Evolutionary conservation across 2,329 filamentous ascomycete species (phyloP).

Genomic region (Penicillium sp.): DNA sequence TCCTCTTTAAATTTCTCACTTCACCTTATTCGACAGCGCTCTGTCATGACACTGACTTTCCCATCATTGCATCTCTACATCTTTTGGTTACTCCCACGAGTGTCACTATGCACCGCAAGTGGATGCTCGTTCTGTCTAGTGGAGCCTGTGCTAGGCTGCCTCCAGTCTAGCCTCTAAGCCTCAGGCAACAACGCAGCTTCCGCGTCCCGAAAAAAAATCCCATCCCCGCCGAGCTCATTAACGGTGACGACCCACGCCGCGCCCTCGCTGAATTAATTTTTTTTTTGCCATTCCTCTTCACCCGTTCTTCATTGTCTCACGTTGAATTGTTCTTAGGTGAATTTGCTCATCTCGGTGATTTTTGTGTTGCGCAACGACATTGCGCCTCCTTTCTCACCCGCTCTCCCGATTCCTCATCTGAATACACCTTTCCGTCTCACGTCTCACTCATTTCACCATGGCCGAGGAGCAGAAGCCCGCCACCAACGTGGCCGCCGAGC

Average conservation of each 20-base stretch:
- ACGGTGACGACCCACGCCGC: conserved; percentile 4
- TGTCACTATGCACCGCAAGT: neutral
- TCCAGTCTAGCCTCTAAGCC: conserved; percentile 7
- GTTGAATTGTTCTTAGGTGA: too few species aligned
- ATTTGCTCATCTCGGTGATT: neutral
- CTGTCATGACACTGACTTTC: too few species aligned
- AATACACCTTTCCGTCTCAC: neutral
- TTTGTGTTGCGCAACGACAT: neutral
- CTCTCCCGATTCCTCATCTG: neutral
- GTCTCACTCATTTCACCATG: conserved; percentile 19
- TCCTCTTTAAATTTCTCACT: too few species aligned
- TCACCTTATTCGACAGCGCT: too few species aligned
- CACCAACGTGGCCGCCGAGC: conserved; percentile 39
- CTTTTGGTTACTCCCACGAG: neutral
- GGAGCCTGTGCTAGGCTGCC: conserved; percentile 1
- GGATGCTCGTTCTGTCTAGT: neutral
- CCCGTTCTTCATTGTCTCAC: neutral
- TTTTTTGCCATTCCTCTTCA: neutral
- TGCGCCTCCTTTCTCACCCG: neutral
- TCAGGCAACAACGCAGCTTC: conserved; percentile 18
- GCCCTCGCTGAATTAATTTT: neutral
- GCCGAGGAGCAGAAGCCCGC: conserved; percentile 35
- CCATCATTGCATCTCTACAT: neutral
- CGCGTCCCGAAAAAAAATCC: conserved; percentile 18
- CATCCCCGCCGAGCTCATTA: conserved; percentile 16